Conservation (phyloP, 495 filamentous ascomycete species). For the Rhizodiscina lignyota region DNA sequence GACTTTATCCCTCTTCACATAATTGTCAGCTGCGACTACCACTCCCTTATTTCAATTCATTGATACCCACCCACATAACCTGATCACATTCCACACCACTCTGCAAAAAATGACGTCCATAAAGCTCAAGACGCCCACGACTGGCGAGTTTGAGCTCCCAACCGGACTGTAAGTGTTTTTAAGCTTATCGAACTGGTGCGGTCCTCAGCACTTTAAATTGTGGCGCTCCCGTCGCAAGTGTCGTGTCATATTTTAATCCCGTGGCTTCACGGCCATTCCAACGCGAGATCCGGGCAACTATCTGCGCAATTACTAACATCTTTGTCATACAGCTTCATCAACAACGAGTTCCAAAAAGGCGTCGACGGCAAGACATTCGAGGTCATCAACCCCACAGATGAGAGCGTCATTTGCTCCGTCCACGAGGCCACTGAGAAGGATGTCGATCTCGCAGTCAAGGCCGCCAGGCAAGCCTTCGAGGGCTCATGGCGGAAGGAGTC, state of each 20-base stretch:
- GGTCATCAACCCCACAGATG: constrained; percentile 48
- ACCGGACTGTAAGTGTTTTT: constrained; percentile 66
- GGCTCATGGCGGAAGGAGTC: constrained; percentile 56
- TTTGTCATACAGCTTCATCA: constrained; percentile 63
- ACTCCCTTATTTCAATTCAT: too few species aligned
- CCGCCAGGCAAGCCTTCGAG: constrained; percentile 80
- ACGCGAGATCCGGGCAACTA: neutral
- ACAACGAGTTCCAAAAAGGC: constrained; percentile 85
- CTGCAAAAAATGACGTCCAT: constrained; percentile 17
- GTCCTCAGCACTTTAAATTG: constrained; percentile 1
- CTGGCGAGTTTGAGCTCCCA: constrained; percentile 69
- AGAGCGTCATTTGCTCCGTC: constrained; percentile 59
- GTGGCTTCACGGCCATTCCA: neutral
- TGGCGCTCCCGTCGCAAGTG: too few species aligned
- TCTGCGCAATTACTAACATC: constrained; percentile 1
- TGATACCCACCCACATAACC: too few species aligned
- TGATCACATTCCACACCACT: too few species aligned
- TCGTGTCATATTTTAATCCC: neutral
- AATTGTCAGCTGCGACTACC: too few species aligned
- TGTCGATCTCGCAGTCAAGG: constrained; percentile 69
- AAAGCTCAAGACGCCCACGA: constrained; percentile 48
- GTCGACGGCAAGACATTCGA: constrained; percentile 71
- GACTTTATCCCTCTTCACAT: too few species aligned
- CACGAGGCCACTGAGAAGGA: constrained; percentile 85
- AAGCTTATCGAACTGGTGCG: too few species aligned